These are phyloP conservation scores for Didymella segeticola DNA, from an alignment of 2,329 filamentous ascomycete genomes.

Conservation along the genomic window DNA sequence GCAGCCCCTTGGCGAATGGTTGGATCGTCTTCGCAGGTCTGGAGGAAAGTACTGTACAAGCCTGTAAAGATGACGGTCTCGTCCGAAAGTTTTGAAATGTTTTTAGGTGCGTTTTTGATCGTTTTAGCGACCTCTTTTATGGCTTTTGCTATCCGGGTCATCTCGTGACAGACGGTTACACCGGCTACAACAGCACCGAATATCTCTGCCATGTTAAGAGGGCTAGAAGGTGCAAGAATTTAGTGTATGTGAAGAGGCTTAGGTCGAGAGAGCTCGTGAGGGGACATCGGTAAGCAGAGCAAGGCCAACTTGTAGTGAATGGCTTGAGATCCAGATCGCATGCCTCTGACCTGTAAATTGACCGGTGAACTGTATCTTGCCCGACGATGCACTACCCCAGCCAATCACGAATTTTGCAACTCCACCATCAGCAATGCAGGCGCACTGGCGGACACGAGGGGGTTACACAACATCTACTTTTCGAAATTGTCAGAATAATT, in stretches of 20 bases:
- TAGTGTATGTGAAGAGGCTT: too few relatives aligned
- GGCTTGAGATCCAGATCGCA: too few relatives aligned
- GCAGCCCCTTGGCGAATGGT: too few relatives aligned
- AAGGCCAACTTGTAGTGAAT: too few relatives aligned
- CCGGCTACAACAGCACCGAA: neutral
- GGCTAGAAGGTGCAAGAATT: too few relatives aligned
- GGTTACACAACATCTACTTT: neutral
- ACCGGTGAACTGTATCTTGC: constrained; percentile 3
- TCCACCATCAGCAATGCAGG: neutral
- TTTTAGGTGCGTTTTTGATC: neutral
- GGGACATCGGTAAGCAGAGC: too few relatives aligned
- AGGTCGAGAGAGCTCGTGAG: neutral
- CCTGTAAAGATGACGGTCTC: neutral
- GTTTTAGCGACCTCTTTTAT: neutral
- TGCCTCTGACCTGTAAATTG: too few relatives aligned
- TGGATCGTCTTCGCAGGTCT: neutral
- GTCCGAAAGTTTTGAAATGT: neutral
- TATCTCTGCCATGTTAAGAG: neutral
- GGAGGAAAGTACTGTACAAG: neutral
- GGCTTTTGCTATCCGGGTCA: neutral
- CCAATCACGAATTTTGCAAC: constrained; percentile 1
- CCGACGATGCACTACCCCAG: neutral
- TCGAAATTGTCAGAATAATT: neutral
- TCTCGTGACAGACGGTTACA: neutral
- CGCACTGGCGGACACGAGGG: constrained; percentile 1